Percentiles rank a stretch among this genome's conserved stretches.
Evolutionary conservation across 2,329 filamentous ascomycete species (phyloP).

Genomic region (Microdochium bolleyi): DNA sequence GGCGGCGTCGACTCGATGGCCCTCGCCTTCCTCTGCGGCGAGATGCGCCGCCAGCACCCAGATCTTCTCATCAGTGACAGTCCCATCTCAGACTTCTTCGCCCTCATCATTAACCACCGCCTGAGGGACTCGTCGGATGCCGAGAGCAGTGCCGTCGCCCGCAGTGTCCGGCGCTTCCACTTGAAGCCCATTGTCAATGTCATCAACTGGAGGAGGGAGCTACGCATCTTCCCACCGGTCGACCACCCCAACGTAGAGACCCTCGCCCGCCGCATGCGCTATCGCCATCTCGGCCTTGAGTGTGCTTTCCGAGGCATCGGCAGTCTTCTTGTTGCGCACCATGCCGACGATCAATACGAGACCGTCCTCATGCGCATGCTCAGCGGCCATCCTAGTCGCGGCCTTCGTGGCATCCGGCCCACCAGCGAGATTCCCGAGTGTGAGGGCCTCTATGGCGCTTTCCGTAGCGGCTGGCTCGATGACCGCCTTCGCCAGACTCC

Average conservation of each 20-base stretch:
- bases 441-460: constrained; percentile 62
- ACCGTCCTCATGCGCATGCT: constrained; percentile 76
- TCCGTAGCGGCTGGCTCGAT: constrained; percentile 54
- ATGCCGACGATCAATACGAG: constrained; percentile 86
- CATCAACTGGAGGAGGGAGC: constrained; percentile 16
- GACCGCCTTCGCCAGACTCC: constrained; percentile 29
- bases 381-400: constrained; percentile 58
- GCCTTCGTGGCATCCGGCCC: constrained; percentile 61
- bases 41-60: constrained; percentile 25
- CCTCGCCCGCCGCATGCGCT: constrained; percentile 65
- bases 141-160: constrained; percentile 42
- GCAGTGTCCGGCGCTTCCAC: constrained; percentile 24
- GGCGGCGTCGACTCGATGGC: constrained; percentile 99
- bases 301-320: constrained; percentile 44
- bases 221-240: not conserved
- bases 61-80: constrained; percentile 35
- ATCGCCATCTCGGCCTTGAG: constrained; percentile 57
- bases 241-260: constrained; percentile 65
- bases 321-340: constrained; percentile 73
- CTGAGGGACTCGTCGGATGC: constrained; percentile 40
- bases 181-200: constrained; percentile 16
- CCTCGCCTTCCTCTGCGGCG: constrained; percentile 64
- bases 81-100: constrained; percentile 29
- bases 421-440: constrained; percentile 76
- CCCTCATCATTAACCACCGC: constrained; percentile 49